Conservation (phyloP, 2,329 filamentous ascomycete genomes). For the Zymoseptoria brevis region DNA sequence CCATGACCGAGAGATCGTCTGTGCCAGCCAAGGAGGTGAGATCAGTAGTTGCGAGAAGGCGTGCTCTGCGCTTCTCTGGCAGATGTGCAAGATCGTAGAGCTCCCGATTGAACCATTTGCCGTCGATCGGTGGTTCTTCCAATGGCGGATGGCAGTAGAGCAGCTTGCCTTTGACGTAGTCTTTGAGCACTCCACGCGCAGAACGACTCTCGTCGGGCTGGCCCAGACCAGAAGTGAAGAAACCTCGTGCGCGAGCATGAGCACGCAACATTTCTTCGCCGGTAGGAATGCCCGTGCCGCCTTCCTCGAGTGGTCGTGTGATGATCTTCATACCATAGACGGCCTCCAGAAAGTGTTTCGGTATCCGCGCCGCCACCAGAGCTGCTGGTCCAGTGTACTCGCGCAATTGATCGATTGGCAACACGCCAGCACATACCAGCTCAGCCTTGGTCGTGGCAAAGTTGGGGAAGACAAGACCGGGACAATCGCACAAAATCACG, state of each 20-base stretch:
- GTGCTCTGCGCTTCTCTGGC: constrained; percentile 68
- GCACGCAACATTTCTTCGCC: constrained; percentile 76
- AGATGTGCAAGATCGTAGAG: constrained; percentile 79
- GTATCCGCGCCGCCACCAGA: constrained; percentile 77
- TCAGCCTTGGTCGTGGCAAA: constrained; percentile 96
- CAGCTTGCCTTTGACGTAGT: constrained; percentile 94
- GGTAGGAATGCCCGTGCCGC: constrained; percentile 79
- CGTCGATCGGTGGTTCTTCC: constrained; percentile 47
- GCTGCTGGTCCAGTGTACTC: constrained; percentile 83
- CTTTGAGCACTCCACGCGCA: constrained; percentile 82
- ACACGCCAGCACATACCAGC: constrained; percentile 85
- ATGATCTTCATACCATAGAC: constrained; percentile 88
- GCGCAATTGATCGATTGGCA: constrained; percentile 92
- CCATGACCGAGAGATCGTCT: constrained; percentile 36
- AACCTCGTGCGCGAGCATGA: constrained; percentile 83
- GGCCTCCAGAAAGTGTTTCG: constrained; percentile 80
- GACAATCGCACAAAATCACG: constrained; percentile 93
- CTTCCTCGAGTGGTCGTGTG: constrained; percentile 76
- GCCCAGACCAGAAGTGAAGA: constrained; percentile 73
- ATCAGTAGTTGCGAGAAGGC: constrained; percentile 45
- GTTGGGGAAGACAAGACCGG: constrained; percentile 96
- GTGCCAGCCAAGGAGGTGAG: constrained; percentile 26
- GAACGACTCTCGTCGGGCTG: constrained; percentile 91
- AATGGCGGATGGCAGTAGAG: constrained; percentile 81
- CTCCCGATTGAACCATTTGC: constrained; percentile 73